Evolutionary conservation across 805 yeast genomes (phyloP), one percentile per base, ranked within the genome.

Genomic region (Wickerhamiella allomyrinae): DNA sequence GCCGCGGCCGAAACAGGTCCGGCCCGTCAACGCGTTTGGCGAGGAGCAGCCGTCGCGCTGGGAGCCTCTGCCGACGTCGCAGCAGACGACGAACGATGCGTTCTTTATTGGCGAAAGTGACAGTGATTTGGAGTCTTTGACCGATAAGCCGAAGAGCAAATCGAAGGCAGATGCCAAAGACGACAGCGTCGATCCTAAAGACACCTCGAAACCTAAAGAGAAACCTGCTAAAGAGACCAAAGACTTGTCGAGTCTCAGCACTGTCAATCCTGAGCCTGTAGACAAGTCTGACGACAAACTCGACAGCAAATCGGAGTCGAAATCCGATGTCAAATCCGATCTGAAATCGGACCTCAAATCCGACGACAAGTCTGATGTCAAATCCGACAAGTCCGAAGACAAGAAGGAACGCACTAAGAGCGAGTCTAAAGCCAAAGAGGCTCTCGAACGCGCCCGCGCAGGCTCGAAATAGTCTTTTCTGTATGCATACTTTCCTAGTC

Each of bases 31-130:
- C 37, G 57, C 49, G 20, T 53, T 53, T 36, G 57, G 56, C 8
- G 57, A 54, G 36, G 37, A 31, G 20, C 37, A 35, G 29, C 29
- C 27, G 7, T 34, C 37, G 23, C 31, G 46, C 7, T 46, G 49
- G 49, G 55, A 50, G 41, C 56, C 50, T 6, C 47, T 48, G 37
- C 52, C 54, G 7, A 17, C 21, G 7, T 25, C 41, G 14, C 20
- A 23, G 39, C 13, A 13, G 11, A 31, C 20, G 13, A 19, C 10
- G 17, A 22, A 20, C 25, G 57, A 53, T 27, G 56, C 57, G 13
- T 54, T 54, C 43, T 52, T 53, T 38, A 54, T 54, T 37, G 57
- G 56, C 35, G 58, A 54, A 37, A 50, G 55, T 41, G 58, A 54
- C 40, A 54, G 50, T 42, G 49, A 49, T 25, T 50, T 48, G 19